These are phyloP conservation scores for Coccomyxa sp. DNA, from an alignment of 139 green algal genomes.

Conservation along the genomic window DNA sequence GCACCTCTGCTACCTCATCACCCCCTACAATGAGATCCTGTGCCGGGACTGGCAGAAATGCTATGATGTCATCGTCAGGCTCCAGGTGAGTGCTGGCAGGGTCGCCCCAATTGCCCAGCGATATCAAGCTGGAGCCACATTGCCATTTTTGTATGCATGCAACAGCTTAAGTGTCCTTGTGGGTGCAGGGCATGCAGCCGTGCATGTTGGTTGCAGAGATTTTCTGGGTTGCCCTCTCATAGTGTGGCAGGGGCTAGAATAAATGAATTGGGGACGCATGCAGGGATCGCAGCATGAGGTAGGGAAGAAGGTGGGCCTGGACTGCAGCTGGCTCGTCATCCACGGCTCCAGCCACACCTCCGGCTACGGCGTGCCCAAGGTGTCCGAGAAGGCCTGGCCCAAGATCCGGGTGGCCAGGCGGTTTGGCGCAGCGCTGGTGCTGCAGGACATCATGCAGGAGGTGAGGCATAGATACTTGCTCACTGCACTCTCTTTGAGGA, in stretches of 20 bases:
- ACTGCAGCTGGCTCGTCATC: not conserved
- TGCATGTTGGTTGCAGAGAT: too few species aligned
- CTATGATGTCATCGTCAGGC: not conserved
- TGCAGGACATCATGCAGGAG: slow-evolving; percentile 52
- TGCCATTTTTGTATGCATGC: too few species aligned
- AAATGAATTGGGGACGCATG: not conserved
- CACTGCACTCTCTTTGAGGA: too few species aligned
- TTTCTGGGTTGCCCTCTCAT: too few species aligned
- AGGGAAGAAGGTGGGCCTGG: not conserved
- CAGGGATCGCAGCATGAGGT: not conserved
- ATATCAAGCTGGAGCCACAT: too few species aligned
- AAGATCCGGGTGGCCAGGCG: slow-evolving; percentile 43
- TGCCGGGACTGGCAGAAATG: not conserved
- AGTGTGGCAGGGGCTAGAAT: too few species aligned
- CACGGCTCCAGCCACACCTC: too few species aligned
- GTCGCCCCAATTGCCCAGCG: too few species aligned
- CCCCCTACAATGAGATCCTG: slow-evolving; percentile 54
- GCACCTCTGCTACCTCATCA: slow-evolving; percentile 84
- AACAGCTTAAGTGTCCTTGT: too few species aligned
- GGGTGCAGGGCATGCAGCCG: too few species aligned
- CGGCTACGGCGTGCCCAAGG: too few species aligned
- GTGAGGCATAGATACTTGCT: not conserved
- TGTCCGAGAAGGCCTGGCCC: slow-evolving; percentile 21
- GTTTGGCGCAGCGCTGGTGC: slow-evolving; percentile 64
- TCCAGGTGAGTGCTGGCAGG: not conserved